These are phyloP conservation scores for Aspergillus arachidicola DNA, from an alignment of 2,329 filamentous ascomycete species.

Conservation along the genomic window DNA sequence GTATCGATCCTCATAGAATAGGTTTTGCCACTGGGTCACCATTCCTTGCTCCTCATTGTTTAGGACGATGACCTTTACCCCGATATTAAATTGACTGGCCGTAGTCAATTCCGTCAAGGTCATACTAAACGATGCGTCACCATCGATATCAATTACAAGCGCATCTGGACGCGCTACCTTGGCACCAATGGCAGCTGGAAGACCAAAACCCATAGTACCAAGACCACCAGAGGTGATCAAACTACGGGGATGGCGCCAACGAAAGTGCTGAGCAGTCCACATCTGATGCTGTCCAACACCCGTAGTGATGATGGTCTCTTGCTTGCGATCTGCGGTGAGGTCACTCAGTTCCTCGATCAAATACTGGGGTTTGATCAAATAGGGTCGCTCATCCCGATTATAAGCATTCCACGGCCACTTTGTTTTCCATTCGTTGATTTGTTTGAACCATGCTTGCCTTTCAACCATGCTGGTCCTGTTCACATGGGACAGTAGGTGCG, in stretches of 20 bases:
- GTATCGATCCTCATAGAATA: constrained; percentile 86
- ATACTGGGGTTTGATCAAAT: constrained; percentile 64
- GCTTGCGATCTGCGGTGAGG: constrained; percentile 72
- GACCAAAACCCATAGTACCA: constrained; percentile 90
- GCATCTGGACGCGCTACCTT: constrained; percentile 79
- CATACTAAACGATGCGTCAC: constrained; percentile 84
- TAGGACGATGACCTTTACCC: constrained; percentile 82
- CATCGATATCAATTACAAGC: constrained; percentile 90
- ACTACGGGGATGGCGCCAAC: constrained; percentile 83
- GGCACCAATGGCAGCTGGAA: constrained; percentile 91
- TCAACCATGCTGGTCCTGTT: constrained; percentile 53
- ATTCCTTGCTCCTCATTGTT: constrained; percentile 95
- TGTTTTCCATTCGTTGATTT: constrained; percentile 84
- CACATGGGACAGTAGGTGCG: constrained; percentile 70
- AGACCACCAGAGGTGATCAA: constrained; percentile 95
- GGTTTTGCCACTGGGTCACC: constrained; percentile 91
- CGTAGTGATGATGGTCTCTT: constrained; percentile 81
- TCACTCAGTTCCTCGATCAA: constrained; percentile 84
- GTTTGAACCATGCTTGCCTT: constrained; percentile 77
- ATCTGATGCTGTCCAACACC: constrained; percentile 97
- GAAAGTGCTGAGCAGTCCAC: constrained; percentile 94
- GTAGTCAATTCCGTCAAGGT: constrained; percentile 66
- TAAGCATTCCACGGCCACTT: constrained; percentile 75
- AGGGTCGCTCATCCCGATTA: background rate
- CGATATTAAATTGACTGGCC: constrained; percentile 86